Percentiles rank a stretch among this genome's conserved stretches.
phyloP scores from a whole-genome alignment of 805 yeast genomes.

The Priceomyces haplophilus region DNA sequence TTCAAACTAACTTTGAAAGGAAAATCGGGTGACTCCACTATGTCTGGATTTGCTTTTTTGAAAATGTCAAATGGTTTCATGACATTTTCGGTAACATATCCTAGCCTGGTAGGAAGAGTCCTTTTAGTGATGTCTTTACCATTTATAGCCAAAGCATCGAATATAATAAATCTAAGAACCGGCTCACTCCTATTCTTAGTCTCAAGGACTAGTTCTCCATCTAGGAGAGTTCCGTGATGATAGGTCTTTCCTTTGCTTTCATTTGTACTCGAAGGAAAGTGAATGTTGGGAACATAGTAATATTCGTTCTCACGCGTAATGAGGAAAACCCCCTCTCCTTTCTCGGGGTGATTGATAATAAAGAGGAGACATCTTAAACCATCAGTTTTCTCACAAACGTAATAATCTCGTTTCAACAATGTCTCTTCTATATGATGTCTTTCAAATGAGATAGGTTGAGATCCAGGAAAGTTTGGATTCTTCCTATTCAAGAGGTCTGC shows the following conservation, averaged over 20 bases:
- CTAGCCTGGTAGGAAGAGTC: slow-evolving; percentile 76
- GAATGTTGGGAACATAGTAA: slow-evolving; percentile 75
- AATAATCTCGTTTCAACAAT: slow-evolving; percentile 70
- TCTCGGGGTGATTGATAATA: slow-evolving; percentile 61
- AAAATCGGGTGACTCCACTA: slow-evolving; percentile 57
- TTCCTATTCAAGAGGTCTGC: slow-evolving; percentile 56
- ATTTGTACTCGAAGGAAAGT: slow-evolving; percentile 61
- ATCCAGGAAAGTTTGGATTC: slow-evolving; percentile 75
- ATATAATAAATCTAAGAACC: slow-evolving; percentile 70
- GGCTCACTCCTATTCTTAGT: slow-evolving; percentile 54
- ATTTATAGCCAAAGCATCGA: slow-evolving; percentile 86
- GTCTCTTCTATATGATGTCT: slow-evolving; percentile 65
- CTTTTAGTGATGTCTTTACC: slow-evolving; percentile 68
- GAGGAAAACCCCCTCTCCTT: slow-evolving; percentile 84
- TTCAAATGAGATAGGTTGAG: slow-evolving; percentile 92
- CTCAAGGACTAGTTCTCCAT: slow-evolving; percentile 89
- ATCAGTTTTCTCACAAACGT: slow-evolving; percentile 94
- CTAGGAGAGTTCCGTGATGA: slow-evolving; percentile 86
- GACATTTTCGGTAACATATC: slow-evolving; percentile 77
- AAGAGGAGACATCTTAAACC: slow-evolving; percentile 84
- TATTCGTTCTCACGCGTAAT: slow-evolving; percentile 89
- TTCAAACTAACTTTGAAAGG: slow-evolving; percentile 87
- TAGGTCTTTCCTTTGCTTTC: slow-evolving; percentile 50
- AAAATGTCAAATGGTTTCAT: slow-evolving; percentile 78
- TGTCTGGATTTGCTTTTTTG: slow-evolving; percentile 67